These are phyloP conservation scores for Theileria annulata DNA, from an alignment of 169 alveolate genomes.

Conservation along the genomic window DNA sequence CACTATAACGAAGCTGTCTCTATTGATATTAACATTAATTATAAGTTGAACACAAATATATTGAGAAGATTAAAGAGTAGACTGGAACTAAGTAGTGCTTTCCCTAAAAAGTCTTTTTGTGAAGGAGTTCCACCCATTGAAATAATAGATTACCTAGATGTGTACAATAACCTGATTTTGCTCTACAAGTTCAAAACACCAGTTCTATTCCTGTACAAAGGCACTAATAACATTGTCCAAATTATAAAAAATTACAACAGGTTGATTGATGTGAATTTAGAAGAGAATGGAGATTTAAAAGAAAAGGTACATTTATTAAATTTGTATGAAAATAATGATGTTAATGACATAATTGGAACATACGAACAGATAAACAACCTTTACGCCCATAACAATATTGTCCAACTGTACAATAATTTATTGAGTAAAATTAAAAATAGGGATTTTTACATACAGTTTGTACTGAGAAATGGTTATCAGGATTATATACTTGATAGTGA, in stretches of 20 bases:
- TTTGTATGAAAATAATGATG: neutral
- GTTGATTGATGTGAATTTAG: neutral
- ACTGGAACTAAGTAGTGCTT: neutral
- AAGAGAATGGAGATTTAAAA: neutral
- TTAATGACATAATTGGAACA: conserved; percentile 77
- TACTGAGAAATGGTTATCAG: neutral
- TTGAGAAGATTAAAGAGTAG: neutral
- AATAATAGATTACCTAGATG: neutral
- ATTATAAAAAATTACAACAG: neutral
- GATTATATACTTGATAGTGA: neutral
- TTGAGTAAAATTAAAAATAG: conserved; percentile 1
- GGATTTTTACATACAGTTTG: neutral
- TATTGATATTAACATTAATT: neutral
- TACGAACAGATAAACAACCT: conserved; percentile 72
- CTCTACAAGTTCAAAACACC: neutral
- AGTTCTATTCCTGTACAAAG: neutral
- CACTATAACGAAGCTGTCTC: neutral
- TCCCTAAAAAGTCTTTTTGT: neutral
- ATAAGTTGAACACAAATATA: neutral
- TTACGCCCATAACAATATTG: neutral
- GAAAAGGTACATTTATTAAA: neutral
- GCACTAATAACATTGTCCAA: neutral
- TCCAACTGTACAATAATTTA: neutral
- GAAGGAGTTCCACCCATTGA: neutral
- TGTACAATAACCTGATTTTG: neutral